Evolutionary conservation across 495 filamentous ascomycete species (phyloP).

Genomic region (Patellaria atrata): DNA sequence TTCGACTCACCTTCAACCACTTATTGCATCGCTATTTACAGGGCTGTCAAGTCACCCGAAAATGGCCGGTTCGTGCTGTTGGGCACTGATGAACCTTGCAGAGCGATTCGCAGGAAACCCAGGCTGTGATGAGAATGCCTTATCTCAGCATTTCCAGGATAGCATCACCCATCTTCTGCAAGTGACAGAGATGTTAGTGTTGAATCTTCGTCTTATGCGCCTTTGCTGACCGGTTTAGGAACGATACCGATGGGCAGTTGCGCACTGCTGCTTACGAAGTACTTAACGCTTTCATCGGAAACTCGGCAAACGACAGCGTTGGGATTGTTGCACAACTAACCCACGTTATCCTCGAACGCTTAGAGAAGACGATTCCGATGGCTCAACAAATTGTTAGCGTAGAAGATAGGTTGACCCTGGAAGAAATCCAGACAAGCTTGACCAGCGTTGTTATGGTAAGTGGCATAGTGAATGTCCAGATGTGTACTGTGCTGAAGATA

Average conservation of each 20-base stretch:
- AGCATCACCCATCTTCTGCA: conserved; percentile 74
- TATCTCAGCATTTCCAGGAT: conserved; percentile 84
- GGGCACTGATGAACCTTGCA: conserved; percentile 96
- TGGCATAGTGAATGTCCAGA: neutral
- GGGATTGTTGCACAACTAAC: conserved; percentile 65
- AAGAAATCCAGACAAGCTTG: conserved; percentile 96
- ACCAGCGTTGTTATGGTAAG: conserved; percentile 65
- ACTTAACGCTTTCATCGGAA: conserved; percentile 80
- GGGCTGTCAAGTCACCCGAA: conserved; percentile 84
- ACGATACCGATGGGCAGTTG: conserved; percentile 79
- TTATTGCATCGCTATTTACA: conserved; percentile 79
- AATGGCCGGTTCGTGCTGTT: conserved; percentile 97
- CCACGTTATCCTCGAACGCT: conserved; percentile 69
- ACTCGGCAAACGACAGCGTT: conserved; percentile 75
- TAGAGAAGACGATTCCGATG: conserved; percentile 83
- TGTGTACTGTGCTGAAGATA: conserved; percentile 1
- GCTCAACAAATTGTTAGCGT: conserved; percentile 90
- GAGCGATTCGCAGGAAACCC: conserved; percentile 81
- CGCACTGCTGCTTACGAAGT: conserved; percentile 98
- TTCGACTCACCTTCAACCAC: conserved; percentile 57
- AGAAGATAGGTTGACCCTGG: conserved; percentile 83
- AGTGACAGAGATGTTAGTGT: conserved; percentile 56
- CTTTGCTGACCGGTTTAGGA: conserved; percentile 26
- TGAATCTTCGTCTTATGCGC: neutral
- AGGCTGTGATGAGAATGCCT: conserved; percentile 61